Evolutionary conservation across 768 basidiomycete genomes (phyloP).

Genomic region (Mycena maculata): DNA sequence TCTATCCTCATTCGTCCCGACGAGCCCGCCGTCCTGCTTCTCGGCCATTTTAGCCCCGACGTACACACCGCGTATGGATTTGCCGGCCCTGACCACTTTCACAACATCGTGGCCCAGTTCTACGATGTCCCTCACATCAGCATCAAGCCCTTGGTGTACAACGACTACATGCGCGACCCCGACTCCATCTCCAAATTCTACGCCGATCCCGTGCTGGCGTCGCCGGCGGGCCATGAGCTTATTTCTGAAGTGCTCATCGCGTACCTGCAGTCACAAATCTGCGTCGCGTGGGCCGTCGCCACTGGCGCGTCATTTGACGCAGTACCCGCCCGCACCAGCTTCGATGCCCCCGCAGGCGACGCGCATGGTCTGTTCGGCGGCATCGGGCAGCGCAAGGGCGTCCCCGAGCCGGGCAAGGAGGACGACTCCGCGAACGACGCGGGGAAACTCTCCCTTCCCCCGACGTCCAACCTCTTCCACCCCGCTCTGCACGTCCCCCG

Average conservation of each 20-base stretch:
- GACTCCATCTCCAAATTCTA: slow-evolving; percentile 76
- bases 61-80: slow-evolving; percentile 83
- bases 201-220: slow-evolving; percentile 87
- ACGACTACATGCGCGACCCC: slow-evolving; percentile 83
- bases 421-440: slow-evolving; percentile 44
- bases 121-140: slow-evolving; percentile 97
- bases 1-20: slow-evolving; percentile 92
- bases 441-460: slow-evolving; percentile 23
- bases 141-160: slow-evolving; percentile 85
- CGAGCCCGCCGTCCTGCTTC: slow-evolving; percentile 89
- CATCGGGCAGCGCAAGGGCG: slow-evolving; percentile 85
- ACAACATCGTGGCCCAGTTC: slow-evolving; percentile 92
- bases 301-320: slow-evolving; percentile 75
- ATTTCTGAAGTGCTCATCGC: slow-evolving; percentile 92
- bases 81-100: slow-evolving; percentile 90
- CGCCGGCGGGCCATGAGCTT: slow-evolving; percentile 81
- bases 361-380: slow-evolving; percentile 85
- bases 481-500: slow-evolving; percentile 69
- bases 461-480: slow-evolving; percentile 30
- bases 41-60: slow-evolving; percentile 97
- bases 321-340: slow-evolving; percentile 55
- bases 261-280: slow-evolving; percentile 92
- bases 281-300: slow-evolving; percentile 83
- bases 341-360: slow-evolving; percentile 50
- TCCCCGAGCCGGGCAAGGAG: slow-evolving; percentile 58